A percentile compares a stretch with the other conserved stretches of the same genome.
phyloP scores from a whole-genome alignment of 2,329 filamentous ascomycete genomes.

The Fusarium albosuccineum region DNA sequence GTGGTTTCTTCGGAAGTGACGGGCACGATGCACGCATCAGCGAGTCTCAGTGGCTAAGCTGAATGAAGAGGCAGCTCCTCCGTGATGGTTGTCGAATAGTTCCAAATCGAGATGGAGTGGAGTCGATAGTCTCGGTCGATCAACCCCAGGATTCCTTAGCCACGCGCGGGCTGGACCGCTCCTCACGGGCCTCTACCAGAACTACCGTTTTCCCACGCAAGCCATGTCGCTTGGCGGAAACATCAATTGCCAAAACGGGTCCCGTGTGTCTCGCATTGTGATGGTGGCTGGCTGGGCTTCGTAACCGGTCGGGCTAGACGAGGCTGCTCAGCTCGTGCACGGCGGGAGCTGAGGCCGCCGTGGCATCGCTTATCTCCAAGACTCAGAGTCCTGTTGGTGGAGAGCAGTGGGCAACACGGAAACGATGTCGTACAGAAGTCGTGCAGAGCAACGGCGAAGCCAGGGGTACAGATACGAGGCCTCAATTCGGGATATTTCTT shows the following conservation, averaged over 20 bases:
- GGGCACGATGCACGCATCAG: slow-evolving; percentile 2
- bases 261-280: slow-evolving; percentile 13
- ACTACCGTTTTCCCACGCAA: slow-evolving; percentile 16
- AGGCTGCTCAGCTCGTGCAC: not conserved
- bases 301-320: not conserved
- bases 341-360: not conserved
- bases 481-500: not conserved
- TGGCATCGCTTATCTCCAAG: not conserved
- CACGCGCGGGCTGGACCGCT: slow-evolving; percentile 14
- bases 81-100: slow-evolving; percentile 12
- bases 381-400: not conserved
- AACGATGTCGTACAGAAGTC: not conserved
- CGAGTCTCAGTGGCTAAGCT: slow-evolving; percentile 19
- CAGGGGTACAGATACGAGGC: not conserved
- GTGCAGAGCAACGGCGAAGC: not conserved
- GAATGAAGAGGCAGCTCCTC: not conserved
- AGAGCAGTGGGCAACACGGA: not conserved
- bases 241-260: slow-evolving; percentile 1
- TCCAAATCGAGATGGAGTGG: slow-evolving; percentile 9
- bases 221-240: slow-evolving; percentile 10
- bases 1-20: not conserved
- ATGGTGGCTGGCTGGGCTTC: slow-evolving; percentile 26
- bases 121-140: slow-evolving; percentile 25
- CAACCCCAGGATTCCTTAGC: slow-evolving; percentile 22
- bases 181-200: not conserved